Percentiles rank a stretch among this genome's conserved stretches.
Evolutionary conservation across 2,329 filamentous ascomycete species (phyloP).

Genomic region (Sclerotiophoma versabilis): DNA sequence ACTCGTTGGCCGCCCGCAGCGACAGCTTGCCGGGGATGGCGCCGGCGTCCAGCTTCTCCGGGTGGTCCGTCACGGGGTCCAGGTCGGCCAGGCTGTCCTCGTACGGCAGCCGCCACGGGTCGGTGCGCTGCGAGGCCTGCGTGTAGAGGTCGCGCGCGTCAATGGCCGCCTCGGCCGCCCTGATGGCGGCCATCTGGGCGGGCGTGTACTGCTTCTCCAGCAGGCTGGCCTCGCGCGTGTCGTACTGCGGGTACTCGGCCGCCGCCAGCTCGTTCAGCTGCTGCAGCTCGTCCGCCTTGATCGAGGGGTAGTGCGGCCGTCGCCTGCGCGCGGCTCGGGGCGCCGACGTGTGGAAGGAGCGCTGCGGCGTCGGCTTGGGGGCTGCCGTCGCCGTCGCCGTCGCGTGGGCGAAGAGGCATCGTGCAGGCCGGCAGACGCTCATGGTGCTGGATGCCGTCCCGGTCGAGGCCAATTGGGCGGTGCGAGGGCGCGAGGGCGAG

Average conservation of each 20-base stretch:
- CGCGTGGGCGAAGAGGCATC: slow-evolving; percentile 51
- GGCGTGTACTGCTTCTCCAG: slow-evolving; percentile 76
- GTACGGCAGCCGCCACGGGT: slow-evolving; percentile 70
- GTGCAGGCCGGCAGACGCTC: slow-evolving; percentile 52
- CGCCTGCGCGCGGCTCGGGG: slow-evolving; percentile 45
- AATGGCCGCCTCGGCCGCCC: slow-evolving; percentile 80
- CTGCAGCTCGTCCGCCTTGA: slow-evolving; percentile 53
- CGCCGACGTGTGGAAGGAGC: slow-evolving; percentile 52
- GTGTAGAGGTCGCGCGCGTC: slow-evolving; percentile 75
- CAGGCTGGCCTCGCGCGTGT: slow-evolving; percentile 52
- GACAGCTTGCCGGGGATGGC: slow-evolving; percentile 34
- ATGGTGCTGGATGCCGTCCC: slow-evolving; percentile 37
- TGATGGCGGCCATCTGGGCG: slow-evolving; percentile 80
- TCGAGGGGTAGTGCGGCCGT: slow-evolving; percentile 52
- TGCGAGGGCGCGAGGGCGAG: slow-evolving; percentile 2
- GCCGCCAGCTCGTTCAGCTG: slow-evolving; percentile 43
- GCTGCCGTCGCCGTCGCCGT: slow-evolving; percentile 28
- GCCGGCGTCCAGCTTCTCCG: slow-evolving; percentile 49
- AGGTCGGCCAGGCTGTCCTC: slow-evolving; percentile 83
- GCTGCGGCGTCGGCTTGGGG: slow-evolving; percentile 45
- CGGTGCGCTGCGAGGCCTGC: slow-evolving; percentile 74
- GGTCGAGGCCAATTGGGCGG: slow-evolving; percentile 8
- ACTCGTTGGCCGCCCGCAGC: slow-evolving; percentile 39
- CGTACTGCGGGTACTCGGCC: slow-evolving; percentile 67
- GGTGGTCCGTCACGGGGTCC: slow-evolving; percentile 75